phyloP scores from a whole-genome alignment of 176 grass and related monocot genomes.

The Otatea glauca region DNA sequence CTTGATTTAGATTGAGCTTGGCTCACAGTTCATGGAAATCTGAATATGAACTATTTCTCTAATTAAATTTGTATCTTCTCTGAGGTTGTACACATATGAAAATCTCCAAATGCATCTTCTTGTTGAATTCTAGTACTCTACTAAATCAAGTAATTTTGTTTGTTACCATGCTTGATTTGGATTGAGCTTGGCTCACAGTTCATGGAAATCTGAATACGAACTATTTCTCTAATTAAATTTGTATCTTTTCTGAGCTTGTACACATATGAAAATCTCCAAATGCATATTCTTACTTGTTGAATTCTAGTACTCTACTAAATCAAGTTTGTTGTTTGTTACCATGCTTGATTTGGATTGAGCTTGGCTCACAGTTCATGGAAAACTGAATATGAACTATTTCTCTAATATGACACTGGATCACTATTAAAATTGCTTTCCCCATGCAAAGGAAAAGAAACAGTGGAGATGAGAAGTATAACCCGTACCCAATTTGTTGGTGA shows the following conservation, averaged over 20 bases:
- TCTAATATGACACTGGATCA: background rate
- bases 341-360: background rate
- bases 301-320: conserved; percentile 13
- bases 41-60: background rate
- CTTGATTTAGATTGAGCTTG: background rate
- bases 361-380: background rate
- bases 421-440: background rate
- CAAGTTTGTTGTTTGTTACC: background rate
- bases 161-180: background rate
- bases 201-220: background rate
- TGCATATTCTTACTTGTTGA: background rate
- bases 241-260: background rate
- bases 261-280: background rate
- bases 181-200: background rate
- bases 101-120: background rate
- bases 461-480: background rate
- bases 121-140: conserved; percentile 14
- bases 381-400: background rate
- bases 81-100: background rate
- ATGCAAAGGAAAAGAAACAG: background rate
- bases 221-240: background rate
- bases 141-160: background rate
- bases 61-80: background rate
- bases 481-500: background rate
- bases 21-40: background rate